Evolutionary conservation across 2,329 filamentous ascomycete genomes (phyloP), one percentile per base, ranked within the genome.

Genomic region (Apiospora sp.): DNA sequence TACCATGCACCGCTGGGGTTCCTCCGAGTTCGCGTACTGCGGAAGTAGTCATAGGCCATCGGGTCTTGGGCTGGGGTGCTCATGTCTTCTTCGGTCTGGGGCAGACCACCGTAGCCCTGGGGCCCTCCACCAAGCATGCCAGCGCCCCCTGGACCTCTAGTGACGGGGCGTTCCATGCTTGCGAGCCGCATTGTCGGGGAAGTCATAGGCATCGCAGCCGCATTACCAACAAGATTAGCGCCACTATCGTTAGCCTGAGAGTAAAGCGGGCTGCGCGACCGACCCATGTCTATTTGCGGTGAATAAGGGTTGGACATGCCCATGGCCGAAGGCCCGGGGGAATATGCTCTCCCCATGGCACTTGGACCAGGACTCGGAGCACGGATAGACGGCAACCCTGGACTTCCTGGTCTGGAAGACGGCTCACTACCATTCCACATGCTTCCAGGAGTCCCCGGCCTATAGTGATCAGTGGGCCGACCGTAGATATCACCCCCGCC

Each of bases 401-500:
- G 89, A 19, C 88, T 90, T 16, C 83, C 86, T 0, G 89, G 87
- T 43, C 88, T 81, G 0, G 88, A 89, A 44, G 80, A 77, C 2
- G 78, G 75, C 24, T 86, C 85, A 22, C 84, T 85, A 3, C 81
- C 83, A 54, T 84, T 84, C 73, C 82, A 86, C 68, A 86, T 82
- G 41, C 88, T 89, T 16, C 86, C 86, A 0, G 92, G 91, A 0
- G 92, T 93, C 24, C 87, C 89, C 0, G 91, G 88, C 1, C 92
- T 87, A 22, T 88, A 82, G 2, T 91, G 83, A 74, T 93, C 92
- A 34, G 85, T 83, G 1, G 87, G 82, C 19, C 84, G 87, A 3
- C 92, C 92, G 74, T 89, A 92, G 8, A 92, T 85, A 44, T 90
- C 89, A 30, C 93, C 93, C 6, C 93, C 95, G n/a, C 94, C 94